Conservation (phyloP, 2,329 filamentous ascomycete species). For the Phialemonium atrogriseum region DNA sequence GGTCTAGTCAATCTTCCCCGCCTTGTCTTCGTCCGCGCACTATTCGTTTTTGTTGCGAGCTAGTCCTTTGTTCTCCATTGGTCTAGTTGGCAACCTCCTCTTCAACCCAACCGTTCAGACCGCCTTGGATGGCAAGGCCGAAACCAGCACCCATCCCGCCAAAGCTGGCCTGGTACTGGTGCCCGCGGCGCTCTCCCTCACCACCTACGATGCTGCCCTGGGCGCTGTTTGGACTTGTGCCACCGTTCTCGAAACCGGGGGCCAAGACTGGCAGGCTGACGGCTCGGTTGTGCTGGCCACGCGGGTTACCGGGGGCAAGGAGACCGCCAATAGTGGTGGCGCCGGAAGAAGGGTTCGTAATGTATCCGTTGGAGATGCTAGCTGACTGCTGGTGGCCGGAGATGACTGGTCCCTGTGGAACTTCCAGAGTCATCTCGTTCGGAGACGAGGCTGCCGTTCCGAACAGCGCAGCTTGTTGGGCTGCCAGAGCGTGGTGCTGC, state of each 20-base stretch:
- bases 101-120: slow-evolving; percentile 60
- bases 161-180: slow-evolving; percentile 58
- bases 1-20: too few relatives aligned
- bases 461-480: slow-evolving; percentile 75
- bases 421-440: slow-evolving; percentile 47
- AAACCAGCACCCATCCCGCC: slow-evolving; percentile 52
- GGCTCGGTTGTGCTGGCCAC: slow-evolving; percentile 65
- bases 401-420: slow-evolving; percentile 51
- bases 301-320: slow-evolving; percentile 59
- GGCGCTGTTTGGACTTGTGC: slow-evolving; percentile 40
- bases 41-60: too few relatives aligned
- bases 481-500: slow-evolving; percentile 61
- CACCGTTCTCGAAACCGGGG: slow-evolving; percentile 54
- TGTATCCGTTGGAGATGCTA: slow-evolving; percentile 57
- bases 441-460: slow-evolving; percentile 58
- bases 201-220: slow-evolving; percentile 32
- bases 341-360: slow-evolving; percentile 43
- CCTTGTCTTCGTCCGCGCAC: too few relatives aligned
- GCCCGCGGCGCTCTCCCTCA: slow-evolving; percentile 51
- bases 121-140: slow-evolving; percentile 54
- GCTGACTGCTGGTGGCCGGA: slow-evolving; percentile 60
- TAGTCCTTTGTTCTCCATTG: too few relatives aligned
- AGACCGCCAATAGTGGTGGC: slow-evolving; percentile 69
- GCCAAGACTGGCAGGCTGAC: slow-evolving; percentile 76
- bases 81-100: slow-evolving; percentile 53